phyloP scores from a whole-genome alignment of 2,329 filamentous ascomycete genomes.

The Fusarium kyushuense region DNA sequence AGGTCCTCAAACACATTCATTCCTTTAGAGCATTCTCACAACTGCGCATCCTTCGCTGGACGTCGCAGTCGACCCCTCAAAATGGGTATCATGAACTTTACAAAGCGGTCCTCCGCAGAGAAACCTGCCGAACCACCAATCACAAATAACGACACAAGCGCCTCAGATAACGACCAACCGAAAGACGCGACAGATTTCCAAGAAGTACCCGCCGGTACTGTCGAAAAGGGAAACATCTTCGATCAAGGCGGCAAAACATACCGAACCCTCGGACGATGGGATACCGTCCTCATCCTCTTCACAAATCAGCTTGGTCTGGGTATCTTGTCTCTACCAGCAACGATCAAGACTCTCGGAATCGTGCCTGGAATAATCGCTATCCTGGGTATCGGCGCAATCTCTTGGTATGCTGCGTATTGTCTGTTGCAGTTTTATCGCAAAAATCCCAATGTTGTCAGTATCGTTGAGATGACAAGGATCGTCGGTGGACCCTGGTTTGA shows the following conservation, averaged over 20 bases:
- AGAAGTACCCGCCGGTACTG: constrained; percentile 25
- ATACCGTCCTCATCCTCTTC: constrained; percentile 45
- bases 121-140: constrained; percentile 8
- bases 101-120: constrained; percentile 17
- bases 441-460: constrained; percentile 75
- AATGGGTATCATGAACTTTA: constrained; percentile 38
- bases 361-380: constrained; percentile 76
- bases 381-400: constrained; percentile 70
- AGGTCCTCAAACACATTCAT: background rate
- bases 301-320: constrained; percentile 50
- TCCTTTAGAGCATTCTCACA: background rate
- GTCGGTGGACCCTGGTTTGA: constrained; percentile 50
- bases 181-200: constrained; percentile 37
- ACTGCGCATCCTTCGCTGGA: constrained; percentile 1
- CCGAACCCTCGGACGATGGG: constrained; percentile 45
- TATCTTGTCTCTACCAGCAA: constrained; percentile 75
- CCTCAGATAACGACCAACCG: constrained; percentile 32
- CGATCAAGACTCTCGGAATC: constrained; percentile 73
- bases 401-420: constrained; percentile 66
- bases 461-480: constrained; percentile 74
- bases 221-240: constrained; percentile 43
- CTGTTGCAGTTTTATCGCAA: constrained; percentile 74
- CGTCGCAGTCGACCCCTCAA: background rate
- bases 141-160: constrained; percentile 17
- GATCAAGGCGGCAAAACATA: constrained; percentile 46